Percentiles rank a stretch among this genome's conserved stretches.
These are phyloP conservation scores for Cryphonectria parasitica DNA, from an alignment of 2,329 filamentous ascomycete species.

Conservation along the genomic window DNA sequence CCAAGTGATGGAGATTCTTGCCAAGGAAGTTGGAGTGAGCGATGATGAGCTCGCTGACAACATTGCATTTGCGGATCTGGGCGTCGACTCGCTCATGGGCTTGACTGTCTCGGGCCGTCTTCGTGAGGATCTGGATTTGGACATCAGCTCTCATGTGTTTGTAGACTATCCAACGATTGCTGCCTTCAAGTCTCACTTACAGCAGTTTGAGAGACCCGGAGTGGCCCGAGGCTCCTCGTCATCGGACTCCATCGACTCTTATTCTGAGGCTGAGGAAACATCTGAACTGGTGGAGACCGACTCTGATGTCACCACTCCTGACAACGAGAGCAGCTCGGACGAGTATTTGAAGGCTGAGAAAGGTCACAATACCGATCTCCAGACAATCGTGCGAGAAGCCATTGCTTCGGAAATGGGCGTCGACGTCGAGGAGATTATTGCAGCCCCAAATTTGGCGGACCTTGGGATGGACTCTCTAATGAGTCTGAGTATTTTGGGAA, in stretches of 20 bases:
- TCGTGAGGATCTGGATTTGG: constrained; percentile 60
- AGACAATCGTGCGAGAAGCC: constrained; percentile 63
- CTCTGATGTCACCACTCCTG: constrained; percentile 57
- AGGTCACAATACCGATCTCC: constrained; percentile 47
- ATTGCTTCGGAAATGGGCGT: constrained; percentile 75
- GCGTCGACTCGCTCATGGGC: constrained; percentile 65
- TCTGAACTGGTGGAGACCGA: constrained; percentile 40
- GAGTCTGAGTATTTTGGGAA: constrained; percentile 58
- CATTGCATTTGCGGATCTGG: constrained; percentile 60
- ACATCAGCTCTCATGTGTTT: constrained; percentile 57
- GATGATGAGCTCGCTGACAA: constrained; percentile 60
- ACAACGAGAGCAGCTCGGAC: constrained; percentile 53
- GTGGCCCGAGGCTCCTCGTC: constrained; percentile 30
- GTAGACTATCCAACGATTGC: constrained; percentile 59
- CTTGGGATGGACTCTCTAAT: constrained; percentile 64
- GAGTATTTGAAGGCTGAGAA: constrained; percentile 47
- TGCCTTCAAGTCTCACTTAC: constrained; percentile 52
- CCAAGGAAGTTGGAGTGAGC: constrained; percentile 59
- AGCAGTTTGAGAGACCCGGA: constrained; percentile 42
- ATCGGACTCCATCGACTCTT: constrained; percentile 42
- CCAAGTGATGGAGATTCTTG: constrained; percentile 57
- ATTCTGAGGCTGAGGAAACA: constrained; percentile 29
- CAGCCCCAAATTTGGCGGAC: constrained; percentile 57
- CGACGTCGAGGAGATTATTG: constrained; percentile 64
- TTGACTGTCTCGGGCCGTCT: constrained; percentile 61